Evolutionary conservation across 2,329 filamentous ascomycete genomes (phyloP).

Genomic region (Trichoderma oligosporum): DNA sequence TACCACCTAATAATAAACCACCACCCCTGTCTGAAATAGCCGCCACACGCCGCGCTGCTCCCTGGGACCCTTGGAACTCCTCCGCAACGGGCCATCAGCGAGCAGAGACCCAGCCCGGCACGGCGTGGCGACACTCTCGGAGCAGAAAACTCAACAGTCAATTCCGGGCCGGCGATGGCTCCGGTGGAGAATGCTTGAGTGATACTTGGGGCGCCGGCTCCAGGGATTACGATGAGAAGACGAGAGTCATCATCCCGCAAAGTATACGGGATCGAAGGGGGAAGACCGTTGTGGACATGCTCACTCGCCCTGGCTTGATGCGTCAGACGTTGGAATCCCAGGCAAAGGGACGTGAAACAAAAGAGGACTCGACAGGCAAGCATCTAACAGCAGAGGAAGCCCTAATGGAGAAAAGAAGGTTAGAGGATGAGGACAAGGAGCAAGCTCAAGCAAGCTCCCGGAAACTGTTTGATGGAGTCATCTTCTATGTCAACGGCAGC

Average conservation of each 20-base stretch:
- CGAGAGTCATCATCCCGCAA: slow-evolving; percentile 43
- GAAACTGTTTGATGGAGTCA: slow-evolving; percentile 65
- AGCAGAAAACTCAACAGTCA: slow-evolving; percentile 67
- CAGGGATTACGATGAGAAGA: slow-evolving; percentile 48
- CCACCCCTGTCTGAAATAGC: slow-evolving; percentile 33
- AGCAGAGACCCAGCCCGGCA: slow-evolving; percentile 62
- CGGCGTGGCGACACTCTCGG: slow-evolving; percentile 68
- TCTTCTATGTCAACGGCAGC: slow-evolving; percentile 83
- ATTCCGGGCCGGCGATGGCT: slow-evolving; percentile 52
- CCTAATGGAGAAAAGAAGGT: slow-evolving; percentile 29
- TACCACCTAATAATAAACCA: slow-evolving; percentile 16
- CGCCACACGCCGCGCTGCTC: slow-evolving; percentile 40
- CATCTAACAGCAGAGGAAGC: slow-evolving; percentile 21
- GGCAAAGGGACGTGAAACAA: neutral
- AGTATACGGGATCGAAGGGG: slow-evolving; percentile 38
- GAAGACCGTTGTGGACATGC: slow-evolving; percentile 52
- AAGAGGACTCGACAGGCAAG: neutral
- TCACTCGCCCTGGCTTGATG: slow-evolving; percentile 40
- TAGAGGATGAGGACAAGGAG: slow-evolving; percentile 47
- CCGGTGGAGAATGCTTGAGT: slow-evolving; percentile 56
- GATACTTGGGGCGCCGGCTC: slow-evolving; percentile 65
- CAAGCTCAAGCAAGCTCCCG: slow-evolving; percentile 28
- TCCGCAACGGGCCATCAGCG: slow-evolving; percentile 75
- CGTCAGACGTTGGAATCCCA: slow-evolving; percentile 16
- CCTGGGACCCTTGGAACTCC: slow-evolving; percentile 69